Evolutionary conservation across 352 stramenopile species (phyloP).

Genomic region (Phytopythium mirpurense): DNA sequence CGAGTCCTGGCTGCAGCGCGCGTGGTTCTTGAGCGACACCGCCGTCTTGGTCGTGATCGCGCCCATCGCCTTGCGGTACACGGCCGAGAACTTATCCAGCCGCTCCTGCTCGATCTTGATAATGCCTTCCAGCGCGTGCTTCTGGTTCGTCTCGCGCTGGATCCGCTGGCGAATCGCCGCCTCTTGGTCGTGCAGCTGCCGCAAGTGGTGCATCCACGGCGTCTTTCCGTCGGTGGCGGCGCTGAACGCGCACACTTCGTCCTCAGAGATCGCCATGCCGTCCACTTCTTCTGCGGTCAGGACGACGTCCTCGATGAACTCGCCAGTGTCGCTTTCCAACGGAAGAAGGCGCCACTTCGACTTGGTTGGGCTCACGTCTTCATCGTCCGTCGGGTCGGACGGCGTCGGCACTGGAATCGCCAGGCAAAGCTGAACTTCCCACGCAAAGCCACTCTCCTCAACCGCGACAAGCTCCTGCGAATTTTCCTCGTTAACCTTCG

Average conservation of each 20-base stretch:
- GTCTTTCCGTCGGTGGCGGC: slow-evolving; percentile 16
- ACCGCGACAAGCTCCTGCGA: slow-evolving; percentile 5
- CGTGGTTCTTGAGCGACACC: slow-evolving; percentile 45
- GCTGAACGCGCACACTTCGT: slow-evolving; percentile 48
- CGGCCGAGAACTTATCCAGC: slow-evolving; percentile 40
- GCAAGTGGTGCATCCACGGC: slow-evolving; percentile 48
- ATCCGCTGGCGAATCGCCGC: slow-evolving; percentile 43
- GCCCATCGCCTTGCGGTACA: slow-evolving; percentile 57
- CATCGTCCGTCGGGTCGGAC: slow-evolving; percentile 5
- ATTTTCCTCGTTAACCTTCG: background rate
- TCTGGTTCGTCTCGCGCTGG: slow-evolving; percentile 45
- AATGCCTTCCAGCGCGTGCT: slow-evolving; percentile 56
- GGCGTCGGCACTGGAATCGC: slow-evolving; percentile 21
- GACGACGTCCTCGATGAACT: slow-evolving; percentile 53
- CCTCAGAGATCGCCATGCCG: slow-evolving; percentile 60
- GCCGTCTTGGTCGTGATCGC: slow-evolving; percentile 39
- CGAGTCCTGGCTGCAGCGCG: slow-evolving; percentile 53
- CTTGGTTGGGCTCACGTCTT: background rate
- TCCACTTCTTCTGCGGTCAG: slow-evolving; percentile 51
- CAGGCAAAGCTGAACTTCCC: slow-evolving; percentile 35
- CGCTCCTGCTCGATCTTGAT: slow-evolving; percentile 72
- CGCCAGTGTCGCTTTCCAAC: slow-evolving; percentile 34
- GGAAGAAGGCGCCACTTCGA: slow-evolving; percentile 52
- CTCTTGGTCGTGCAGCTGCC: slow-evolving; percentile 50
- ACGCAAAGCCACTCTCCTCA: slow-evolving; percentile 22